Conservation (phyloP, 176 grass and related monocot species). For the Triticum dicoccoides region DNA sequence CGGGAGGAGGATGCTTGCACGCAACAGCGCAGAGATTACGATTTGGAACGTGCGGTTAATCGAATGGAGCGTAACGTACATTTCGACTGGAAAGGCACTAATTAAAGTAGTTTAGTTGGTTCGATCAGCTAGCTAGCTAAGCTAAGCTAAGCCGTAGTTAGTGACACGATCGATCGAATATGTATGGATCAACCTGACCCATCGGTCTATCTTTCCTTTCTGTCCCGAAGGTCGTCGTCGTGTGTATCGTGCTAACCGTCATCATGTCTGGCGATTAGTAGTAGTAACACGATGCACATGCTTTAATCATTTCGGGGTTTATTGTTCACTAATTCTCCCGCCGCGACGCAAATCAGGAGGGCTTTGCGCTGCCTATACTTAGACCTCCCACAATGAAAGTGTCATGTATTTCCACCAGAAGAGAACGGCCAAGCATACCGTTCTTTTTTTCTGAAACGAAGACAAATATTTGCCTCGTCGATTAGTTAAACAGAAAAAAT, state of each 20-base stretch:
- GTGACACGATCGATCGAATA: constrained; percentile 17
- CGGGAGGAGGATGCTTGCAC: constrained; percentile 39
- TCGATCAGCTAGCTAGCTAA: neutral
- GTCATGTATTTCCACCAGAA: no score
- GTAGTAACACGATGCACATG: neutral
- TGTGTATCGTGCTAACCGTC: constrained; percentile 26
- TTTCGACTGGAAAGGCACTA: constrained; percentile 22
- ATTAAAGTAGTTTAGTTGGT: constrained; percentile 27
- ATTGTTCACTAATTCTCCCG: neutral
- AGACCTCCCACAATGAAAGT: no score
- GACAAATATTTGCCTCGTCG: no score
- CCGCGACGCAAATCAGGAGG: neutral
- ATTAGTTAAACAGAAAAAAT: no score
- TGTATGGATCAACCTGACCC: neutral
- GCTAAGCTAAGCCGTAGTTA: neutral
- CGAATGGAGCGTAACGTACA: neutral
- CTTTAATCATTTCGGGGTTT: neutral
- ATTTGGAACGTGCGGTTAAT: constrained; percentile 18
- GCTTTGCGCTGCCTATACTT: no score
- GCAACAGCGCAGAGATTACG: constrained; percentile 14
- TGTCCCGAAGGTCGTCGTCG: neutral
- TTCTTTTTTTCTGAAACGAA: no score
- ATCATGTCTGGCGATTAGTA: constrained; percentile 38
- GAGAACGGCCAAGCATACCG: no score
- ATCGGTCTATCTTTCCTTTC: constrained; percentile 16